phyloP scores from a whole-genome alignment of 495 filamentous ascomycete genomes.

The Corynascus novoguineensis region DNA sequence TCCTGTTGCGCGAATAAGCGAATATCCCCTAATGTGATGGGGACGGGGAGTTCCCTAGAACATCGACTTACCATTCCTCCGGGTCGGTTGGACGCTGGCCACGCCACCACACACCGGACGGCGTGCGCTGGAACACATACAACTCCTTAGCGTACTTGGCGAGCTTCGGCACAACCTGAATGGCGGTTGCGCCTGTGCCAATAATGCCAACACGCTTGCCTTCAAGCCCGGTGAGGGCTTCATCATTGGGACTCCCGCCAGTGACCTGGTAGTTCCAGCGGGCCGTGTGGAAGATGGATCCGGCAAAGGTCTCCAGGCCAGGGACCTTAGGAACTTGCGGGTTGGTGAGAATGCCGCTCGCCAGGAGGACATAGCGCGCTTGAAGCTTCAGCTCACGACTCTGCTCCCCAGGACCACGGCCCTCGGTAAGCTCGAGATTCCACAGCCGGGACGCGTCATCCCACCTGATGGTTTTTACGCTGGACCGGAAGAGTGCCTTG shows the following conservation, averaged over 20 bases:
- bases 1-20: conserved; percentile 1
- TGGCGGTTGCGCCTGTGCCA: conserved; percentile 52
- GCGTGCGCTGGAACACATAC: conserved; percentile 54
- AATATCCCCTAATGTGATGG: neutral
- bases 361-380: conserved; percentile 35
- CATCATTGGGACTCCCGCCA: conserved; percentile 47
- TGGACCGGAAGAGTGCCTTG: conserved; percentile 45
- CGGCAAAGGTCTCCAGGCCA: conserved; percentile 42
- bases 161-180: conserved; percentile 48
- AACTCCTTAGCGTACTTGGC: conserved; percentile 48
- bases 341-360: conserved; percentile 36
- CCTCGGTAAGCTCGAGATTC: conserved; percentile 35
- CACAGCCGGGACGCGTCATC: conserved; percentile 40
- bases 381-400: conserved; percentile 29
- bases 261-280: conserved; percentile 51
- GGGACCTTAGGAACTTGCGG: conserved; percentile 44
- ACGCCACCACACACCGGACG: conserved; percentile 45
- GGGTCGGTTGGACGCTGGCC: conserved; percentile 46
- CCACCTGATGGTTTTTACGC: conserved; percentile 36
- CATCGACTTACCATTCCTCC: conserved; percentile 32
- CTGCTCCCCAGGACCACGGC: conserved; percentile 30
- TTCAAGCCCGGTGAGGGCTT: conserved; percentile 39
- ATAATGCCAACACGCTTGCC: conserved; percentile 50
- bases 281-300: conserved; percentile 48
- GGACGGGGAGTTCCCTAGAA: neutral